Base-by-base conservation (phyloP, 805 yeast genomes). In the Wickerhamiella brachini region DNA sequence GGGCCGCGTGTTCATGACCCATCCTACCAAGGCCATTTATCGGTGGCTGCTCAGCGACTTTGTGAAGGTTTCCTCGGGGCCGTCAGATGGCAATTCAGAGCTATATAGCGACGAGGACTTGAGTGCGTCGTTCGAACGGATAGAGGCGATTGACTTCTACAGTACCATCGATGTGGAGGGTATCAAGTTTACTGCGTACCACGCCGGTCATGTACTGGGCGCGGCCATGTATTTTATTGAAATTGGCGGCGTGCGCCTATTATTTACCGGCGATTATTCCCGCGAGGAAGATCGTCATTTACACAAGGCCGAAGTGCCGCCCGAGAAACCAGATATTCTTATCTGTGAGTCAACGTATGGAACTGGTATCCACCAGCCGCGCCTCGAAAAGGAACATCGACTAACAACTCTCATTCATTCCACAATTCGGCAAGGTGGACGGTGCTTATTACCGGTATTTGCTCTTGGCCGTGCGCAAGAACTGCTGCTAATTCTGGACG, bases 161-260 rank as follows among this genome's bases (percentile, higher is more conserved):
- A 86, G 97, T 4, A 93, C 98, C 0, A 77, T 87, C 56, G 97
- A 93, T 59, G 85, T 89, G 37, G 94, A 85, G 53, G 98, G 98
- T 49, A 82, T 93, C 51, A 75, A 93, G 62, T 90, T 93, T 70
- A 93, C 98, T 1, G 98, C 98, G 1, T 93, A 83, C 66, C 99
- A 90, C 69, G 99, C 99, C 7, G 99, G 99, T n/a, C 99, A 93
- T 73, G 99, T 93, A 12, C 71, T 93, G 44, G 99, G 99, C 51
- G 97, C 98, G 10, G 96, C 97, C 12, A 93, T 93, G 97, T 93
- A 82, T 66, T 81, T 93, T 57, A 78, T 93, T 47, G 99, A 93
- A 66, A 83, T 93, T 60, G 96, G 95, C 18, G 97, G 97, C 0
- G 70, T 90, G 53, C 85, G 86, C 57, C 74, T 87, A 0, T 66